Base-by-base conservation (phyloP, 192 early-diverging fungal genomes). In the Funneliformis geosporum region DNA sequence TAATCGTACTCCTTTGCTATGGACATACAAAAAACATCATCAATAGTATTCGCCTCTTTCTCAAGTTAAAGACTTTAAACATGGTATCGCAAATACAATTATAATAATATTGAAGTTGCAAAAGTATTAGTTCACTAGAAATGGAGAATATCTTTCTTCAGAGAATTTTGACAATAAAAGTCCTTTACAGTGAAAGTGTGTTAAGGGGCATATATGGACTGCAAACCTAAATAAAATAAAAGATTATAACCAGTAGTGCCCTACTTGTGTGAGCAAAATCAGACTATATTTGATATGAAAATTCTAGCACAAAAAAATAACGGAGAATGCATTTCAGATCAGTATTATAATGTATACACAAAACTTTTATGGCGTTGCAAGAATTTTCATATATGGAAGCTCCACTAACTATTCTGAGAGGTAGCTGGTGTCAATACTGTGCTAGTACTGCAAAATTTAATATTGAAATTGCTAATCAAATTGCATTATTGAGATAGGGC, bases 61-160 rank as follows among this genome's bases (percentile, higher is more conserved):
- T 55, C 2, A 60, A 18, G 14, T 73, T 33, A 73, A 73, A 55
- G 9, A 33, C 11, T 27, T 0, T 12, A 18, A 28, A 11, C 5
- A 21, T 28, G n/a, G 46, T 73, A 1, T 23, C 25, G 10, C 23
- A 60, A 18, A 38, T 68, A 6, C 66, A 55, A 73, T 40, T 59
- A 47, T 73, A 73, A 73, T 73, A 59, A 73, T 40, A 27, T 73
- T 73, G 72, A 73, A 73, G 39, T 40, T 73, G 72, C 72, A 33
- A 73, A 55, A 73, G 28, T 3, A 73, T 33, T 73, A 59, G 72
- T 47, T 40, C 21, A 73, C 11, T 38, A 73, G 47, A 73, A 73
- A 73, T 73, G 72, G 72, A 47, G 11, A 73, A 55, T 73, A 46
- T 73, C 46, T 73, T 60, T 73, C 47, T 73, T 28, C 44, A 60